Conservation (phyloP, 805 yeast species). For the Ogataea dorogensis region DNA sequence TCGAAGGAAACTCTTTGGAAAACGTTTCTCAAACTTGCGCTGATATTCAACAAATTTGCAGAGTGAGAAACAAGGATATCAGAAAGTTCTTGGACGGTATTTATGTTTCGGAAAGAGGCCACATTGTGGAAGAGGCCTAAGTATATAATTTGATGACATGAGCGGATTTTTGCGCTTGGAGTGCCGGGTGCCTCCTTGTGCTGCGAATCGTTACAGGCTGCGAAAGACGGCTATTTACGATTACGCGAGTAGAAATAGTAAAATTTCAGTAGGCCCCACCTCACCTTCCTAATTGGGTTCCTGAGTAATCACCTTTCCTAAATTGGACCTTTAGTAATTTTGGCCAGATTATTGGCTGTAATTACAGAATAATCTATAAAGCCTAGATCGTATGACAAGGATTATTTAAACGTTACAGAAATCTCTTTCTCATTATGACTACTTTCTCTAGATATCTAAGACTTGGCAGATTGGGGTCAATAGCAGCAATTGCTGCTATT, state of each 20-base stretch:
- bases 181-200: constrained; percentile 31
- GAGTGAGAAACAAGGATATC: constrained; percentile 99
- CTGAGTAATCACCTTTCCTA: neutral
- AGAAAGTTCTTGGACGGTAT: constrained; percentile 99
- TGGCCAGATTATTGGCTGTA: neutral
- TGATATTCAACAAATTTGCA: constrained; percentile 95
- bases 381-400: too few relatives aligned
- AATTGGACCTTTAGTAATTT: neutral
- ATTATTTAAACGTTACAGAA: too few relatives aligned
- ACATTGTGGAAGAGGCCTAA: constrained; percentile 54
- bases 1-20: constrained; percentile 95
- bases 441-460: constrained; percentile 7
- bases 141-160: constrained; percentile 11
- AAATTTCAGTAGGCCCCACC: too few relatives aligned
- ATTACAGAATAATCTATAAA: too few relatives aligned
- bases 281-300: constrained; percentile 1
- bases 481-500: constrained; percentile 17
- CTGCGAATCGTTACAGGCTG: constrained; percentile 38
- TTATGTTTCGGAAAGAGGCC: constrained; percentile 95
- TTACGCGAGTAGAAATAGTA: constrained; percentile 33
- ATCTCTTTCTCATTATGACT: constrained; percentile 9
- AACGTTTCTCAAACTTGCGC: constrained; percentile 98
- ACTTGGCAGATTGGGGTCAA: constrained; percentile 1
- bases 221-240: constrained; percentile 34
- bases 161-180: constrained; percentile 16